Evolutionary conservation across 768 basidiomycete species (phyloP).

Genomic region (Boletellus sp.): DNA sequence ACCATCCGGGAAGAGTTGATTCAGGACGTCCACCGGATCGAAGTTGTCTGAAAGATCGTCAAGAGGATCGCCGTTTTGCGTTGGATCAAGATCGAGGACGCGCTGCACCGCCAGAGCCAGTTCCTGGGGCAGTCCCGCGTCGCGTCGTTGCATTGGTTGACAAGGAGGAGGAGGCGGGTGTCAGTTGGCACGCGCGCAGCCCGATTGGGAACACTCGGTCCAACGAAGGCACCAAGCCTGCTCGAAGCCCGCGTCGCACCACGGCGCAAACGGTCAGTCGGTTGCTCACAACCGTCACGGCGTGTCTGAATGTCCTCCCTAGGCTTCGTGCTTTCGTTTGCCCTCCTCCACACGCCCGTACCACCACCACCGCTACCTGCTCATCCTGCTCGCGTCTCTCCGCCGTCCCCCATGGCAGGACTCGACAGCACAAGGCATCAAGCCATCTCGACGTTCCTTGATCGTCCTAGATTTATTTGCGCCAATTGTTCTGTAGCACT

Average conservation of each 20-base stretch:
- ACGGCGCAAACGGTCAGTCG: too few species aligned
- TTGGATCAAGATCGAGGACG: conserved; percentile 53
- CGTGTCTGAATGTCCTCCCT: conserved; percentile 16
- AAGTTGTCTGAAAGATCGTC: conserved; percentile 58
- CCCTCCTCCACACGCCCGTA: conserved; percentile 4
- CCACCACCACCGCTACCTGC: background rate
- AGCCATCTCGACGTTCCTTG: conserved; percentile 58
- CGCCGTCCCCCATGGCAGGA: conserved; percentile 17
- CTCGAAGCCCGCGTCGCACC: too few species aligned
- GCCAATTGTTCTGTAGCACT: conserved; percentile 67
- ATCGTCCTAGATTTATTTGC: conserved; percentile 69
- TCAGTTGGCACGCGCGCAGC: background rate
- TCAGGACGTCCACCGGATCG: conserved; percentile 46
- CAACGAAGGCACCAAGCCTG: too few species aligned
- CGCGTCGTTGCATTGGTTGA: conserved; percentile 20
- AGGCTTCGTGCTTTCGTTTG: conserved; percentile 17
- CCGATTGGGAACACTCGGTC: conserved; percentile 12
- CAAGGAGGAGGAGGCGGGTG: background rate
- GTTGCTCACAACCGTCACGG: background rate
- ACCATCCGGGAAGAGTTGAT: conserved; percentile 82
- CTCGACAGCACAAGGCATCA: conserved; percentile 47
- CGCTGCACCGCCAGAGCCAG: conserved; percentile 68
- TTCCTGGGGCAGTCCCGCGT: conserved; percentile 61
- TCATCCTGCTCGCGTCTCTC: background rate
- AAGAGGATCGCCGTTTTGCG: conserved; percentile 47